A percentile compares a stretch with the other conserved stretches of the same genome.
phyloP scores from a whole-genome alignment of 768 basidiomycete species.

The Suillus clintonianus region DNA sequence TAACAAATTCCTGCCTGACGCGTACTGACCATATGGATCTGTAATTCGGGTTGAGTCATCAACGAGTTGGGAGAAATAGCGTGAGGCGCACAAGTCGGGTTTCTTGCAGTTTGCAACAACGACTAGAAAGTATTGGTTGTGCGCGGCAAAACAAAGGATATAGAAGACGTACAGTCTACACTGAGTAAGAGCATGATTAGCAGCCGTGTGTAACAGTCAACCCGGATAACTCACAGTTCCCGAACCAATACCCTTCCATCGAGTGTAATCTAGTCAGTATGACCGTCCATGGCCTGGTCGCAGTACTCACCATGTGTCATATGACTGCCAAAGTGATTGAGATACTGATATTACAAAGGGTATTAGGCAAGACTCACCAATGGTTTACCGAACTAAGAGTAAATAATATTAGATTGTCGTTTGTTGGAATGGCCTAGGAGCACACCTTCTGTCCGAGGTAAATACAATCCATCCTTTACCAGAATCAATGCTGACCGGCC shows the following conservation, averaged over 20 bases:
- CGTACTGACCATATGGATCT: constrained; percentile 80
- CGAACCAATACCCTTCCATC: constrained; percentile 63
- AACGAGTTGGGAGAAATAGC: neutral
- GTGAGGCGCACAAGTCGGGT: constrained; percentile 71
- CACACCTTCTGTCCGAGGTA: constrained; percentile 91
- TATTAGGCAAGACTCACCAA: constrained; percentile 47
- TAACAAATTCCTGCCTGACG: constrained; percentile 23
- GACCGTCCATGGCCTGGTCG: neutral
- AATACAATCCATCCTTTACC: constrained; percentile 85
- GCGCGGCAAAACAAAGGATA: neutral
- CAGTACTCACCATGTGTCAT: constrained; percentile 57
- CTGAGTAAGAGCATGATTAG: constrained; percentile 34
- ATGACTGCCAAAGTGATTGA: constrained; percentile 37
- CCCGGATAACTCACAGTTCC: constrained; percentile 59
- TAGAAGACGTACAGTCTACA: constrained; percentile 63
- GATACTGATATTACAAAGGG: constrained; percentile 2
- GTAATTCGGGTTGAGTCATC: constrained; percentile 10
- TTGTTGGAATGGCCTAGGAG: neutral
- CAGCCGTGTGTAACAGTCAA: neutral
- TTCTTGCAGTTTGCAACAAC: constrained; percentile 73
- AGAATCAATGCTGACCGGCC: neutral
- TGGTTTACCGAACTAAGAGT: constrained; percentile 68
- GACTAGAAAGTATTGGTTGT: constrained; percentile 37
- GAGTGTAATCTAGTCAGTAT: constrained; percentile 6
- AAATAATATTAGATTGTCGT: neutral